Base-by-base conservation (phyloP, 108 stramenopile species). In the Heterococcus sp. region DNA sequence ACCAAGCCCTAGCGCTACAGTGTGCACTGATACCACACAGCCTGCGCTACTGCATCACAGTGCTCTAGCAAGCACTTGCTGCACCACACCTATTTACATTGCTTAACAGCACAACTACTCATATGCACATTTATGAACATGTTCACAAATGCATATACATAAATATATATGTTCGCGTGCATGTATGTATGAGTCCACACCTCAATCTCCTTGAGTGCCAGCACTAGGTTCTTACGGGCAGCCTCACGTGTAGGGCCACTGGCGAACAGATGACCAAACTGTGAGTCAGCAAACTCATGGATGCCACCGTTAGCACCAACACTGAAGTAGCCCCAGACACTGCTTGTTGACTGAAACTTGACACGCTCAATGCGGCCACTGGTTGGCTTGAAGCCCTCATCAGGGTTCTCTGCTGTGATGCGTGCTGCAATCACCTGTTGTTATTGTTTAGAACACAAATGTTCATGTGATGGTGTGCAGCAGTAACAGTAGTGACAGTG, bases 341-440 rank as follows among this genome's bases (percentile, higher is more conserved):
- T 91, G 30, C 91, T 89, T 11, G 95, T 95, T 33, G 97, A 96
- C 86, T 96, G 97, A 91, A 98, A 98, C 92, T 96, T 95, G 87
- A 98, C 95, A 31, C 95, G 92, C 81, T 95, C 95, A 73, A 98
- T 95, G 30, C 88, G 89, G 71, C 97, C 97, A 32, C 95, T 94
- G 21, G 97, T 96, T 65, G 97, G 97, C 90, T 98, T 96, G 92
- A 98, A 98, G 74, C 95, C 95, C 85, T 96, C 97, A 84, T 98
- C 97, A 30, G 97, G 97, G 85, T 98, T 98, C 78, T 98, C 97
- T 40, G 97, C 97, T 37, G 97, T 98, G 87, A 98, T 95, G 84
- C 97, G 95, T 21, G 95, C 97, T n/a, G 97, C 97, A 83, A 98
- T 95, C 38, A 96, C 92, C 46, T 58, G 21, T 8, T 14, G 46